Conservation (phyloP, 768 basidiomycete genomes). For the Piloderma croceum region DNA sequence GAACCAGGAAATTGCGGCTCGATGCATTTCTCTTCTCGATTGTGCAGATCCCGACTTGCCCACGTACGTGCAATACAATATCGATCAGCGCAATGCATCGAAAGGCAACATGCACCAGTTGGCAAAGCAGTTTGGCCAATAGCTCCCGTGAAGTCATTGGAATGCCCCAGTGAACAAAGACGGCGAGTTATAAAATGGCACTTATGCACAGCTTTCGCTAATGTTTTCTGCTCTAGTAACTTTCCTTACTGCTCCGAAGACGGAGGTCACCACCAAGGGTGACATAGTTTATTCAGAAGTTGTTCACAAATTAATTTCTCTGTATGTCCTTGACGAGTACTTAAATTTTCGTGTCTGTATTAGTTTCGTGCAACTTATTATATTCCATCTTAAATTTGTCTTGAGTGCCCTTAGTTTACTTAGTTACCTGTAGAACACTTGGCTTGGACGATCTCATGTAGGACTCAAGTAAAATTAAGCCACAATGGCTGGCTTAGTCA, state of each 20-base stretch:
- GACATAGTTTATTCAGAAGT: conserved; percentile 95
- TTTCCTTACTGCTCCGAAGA: conserved; percentile 96
- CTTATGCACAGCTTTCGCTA: too few relatives aligned
- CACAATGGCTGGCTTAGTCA: too few relatives aligned
- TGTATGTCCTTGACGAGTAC: too few relatives aligned
- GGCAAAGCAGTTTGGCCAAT: conserved; percentile 94
- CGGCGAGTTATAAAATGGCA: too few relatives aligned
- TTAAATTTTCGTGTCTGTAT: too few relatives aligned
- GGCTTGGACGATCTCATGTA: too few relatives aligned
- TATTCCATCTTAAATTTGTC: too few relatives aligned
- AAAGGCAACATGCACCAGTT: conserved; percentile 89
- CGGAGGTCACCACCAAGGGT: conserved; percentile 88
- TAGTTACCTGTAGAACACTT: too few relatives aligned
- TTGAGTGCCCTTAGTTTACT: too few relatives aligned
- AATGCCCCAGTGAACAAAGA: conserved; percentile 90
- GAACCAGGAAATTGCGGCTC: conserved; percentile 93
- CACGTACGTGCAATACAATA: conserved; percentile 93
- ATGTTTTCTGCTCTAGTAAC: conserved; percentile 82
- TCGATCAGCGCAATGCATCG: conserved; percentile 72
- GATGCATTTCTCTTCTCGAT: conserved; percentile 96
- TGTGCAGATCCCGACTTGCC: conserved; percentile 90
- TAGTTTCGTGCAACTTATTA: too few relatives aligned
- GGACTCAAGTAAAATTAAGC: too few relatives aligned
- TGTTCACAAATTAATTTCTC: too few relatives aligned
- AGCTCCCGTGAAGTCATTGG: conserved; percentile 84